Evolutionary conservation across 192 early-diverging fungal genomes (phyloP), one percentile per base, ranked within the genome.

Genomic region (Obelidium mucronatum): DNA sequence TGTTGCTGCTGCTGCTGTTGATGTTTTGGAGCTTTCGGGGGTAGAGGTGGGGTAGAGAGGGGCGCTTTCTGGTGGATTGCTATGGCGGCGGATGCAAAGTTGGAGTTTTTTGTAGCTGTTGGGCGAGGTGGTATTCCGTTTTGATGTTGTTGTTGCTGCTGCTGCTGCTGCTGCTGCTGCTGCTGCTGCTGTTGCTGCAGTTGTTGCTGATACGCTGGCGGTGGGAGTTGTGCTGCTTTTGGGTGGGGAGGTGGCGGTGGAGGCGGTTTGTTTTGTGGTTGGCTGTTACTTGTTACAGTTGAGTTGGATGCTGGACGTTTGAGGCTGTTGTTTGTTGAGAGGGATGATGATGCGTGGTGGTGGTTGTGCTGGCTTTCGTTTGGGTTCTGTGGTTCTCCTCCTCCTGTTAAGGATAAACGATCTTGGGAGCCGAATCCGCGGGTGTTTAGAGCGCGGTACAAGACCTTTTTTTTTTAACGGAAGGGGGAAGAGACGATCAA

Each of bases 401-500:
- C 11, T 0, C 19, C 11, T 48, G 44, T 15, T 19, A 48, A 48
- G 8, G 44, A 48, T 48, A 15, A 19, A 48, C 44, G 44, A 48
- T 48, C 44, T 48, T 48, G 8, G 8, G 44, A 48, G 2, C 76
- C 76, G 35, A 77, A 77, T 3, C 76, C 76, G n/a, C 44, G 64
- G 13, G 13, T n/a, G 62, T 90, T 86, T n/a, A 94, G 79, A 0
- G 92, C 91, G 22, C 92, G 82, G 75, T 93, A 93, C 19, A 95
- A 67, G n/a, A 90, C 85, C 82, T 33, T 80, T 51, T 51, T n/a
- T n/a, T n/a, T n/a, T n/a, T n/a, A n/a, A n/a, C n/a, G n/a, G n/a
- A n/a, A n/a, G n/a, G n/a, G n/a, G n/a, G n/a, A n/a, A n/a, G n/a
- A n/a, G n/a, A n/a, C n/a, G n/a, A n/a, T n/a, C n/a, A n/a, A n/a